Evolutionary conservation across 2,329 filamentous ascomycete species (phyloP).

Genomic region (Tricladium varicosporioides): DNA sequence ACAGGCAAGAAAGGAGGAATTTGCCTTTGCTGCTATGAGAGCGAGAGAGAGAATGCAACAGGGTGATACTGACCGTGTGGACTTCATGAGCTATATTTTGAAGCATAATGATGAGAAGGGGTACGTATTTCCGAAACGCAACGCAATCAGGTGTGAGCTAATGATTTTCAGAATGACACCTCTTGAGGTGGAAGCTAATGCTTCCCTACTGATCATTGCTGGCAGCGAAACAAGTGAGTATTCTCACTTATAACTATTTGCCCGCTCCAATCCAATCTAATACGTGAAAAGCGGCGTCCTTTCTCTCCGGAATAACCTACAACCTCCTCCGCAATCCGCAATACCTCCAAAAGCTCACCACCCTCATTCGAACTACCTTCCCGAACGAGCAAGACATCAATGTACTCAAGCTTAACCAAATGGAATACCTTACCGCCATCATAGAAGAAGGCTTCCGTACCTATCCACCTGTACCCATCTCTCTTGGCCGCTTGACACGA

Average conservation of each 20-base stretch:
- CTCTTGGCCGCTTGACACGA: slow-evolving; percentile 5
- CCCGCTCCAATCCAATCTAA: background rate
- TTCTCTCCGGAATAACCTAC: slow-evolving; percentile 15
- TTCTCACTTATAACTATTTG: background rate
- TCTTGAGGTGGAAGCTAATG: slow-evolving; percentile 10
- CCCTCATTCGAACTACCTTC: slow-evolving; percentile 42
- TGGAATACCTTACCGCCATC: slow-evolving; percentile 40
- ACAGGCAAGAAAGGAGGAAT: background rate
- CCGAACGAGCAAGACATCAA: slow-evolving; percentile 38
- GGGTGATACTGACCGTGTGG: slow-evolving; percentile 17
- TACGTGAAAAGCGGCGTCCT: slow-evolving; percentile 11
- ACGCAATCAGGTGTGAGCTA: background rate
- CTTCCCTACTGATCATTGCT: slow-evolving; percentile 17
- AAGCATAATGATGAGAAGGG: slow-evolving; percentile 14
- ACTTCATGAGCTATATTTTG: slow-evolving; percentile 32
- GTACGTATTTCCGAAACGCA: background rate
- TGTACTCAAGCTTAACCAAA: slow-evolving; percentile 26
- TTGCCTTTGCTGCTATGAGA: background rate
- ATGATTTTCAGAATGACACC: background rate
- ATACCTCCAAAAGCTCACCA: slow-evolving; percentile 31
- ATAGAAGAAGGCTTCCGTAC: slow-evolving; percentile 43
- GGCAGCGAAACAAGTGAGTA: slow-evolving; percentile 34
- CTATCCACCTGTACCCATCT: slow-evolving; percentile 32
- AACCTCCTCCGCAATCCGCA: slow-evolving; percentile 33
- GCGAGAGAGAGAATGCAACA: background rate